These are phyloP conservation scores for Sclerotinia glacialis DNA, from an alignment of 2,329 filamentous ascomycete species.

Conservation along the genomic window DNA sequence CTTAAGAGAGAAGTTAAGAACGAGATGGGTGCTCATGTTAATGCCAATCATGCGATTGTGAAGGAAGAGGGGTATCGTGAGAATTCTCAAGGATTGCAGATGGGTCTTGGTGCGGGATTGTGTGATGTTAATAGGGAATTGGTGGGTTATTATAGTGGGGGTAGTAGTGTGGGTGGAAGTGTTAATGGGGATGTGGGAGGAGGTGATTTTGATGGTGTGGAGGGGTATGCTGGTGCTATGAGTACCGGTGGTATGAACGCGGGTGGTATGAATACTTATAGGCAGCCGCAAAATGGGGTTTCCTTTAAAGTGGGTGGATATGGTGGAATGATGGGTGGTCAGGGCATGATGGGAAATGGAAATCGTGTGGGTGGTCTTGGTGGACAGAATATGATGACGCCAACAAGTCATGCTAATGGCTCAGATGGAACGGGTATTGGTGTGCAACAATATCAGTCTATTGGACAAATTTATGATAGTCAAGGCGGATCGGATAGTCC, in stretches of 20 bases:
- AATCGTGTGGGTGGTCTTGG: neutral
- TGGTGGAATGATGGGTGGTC: neutral
- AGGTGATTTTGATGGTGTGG: slow-evolving; percentile 1
- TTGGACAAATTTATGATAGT: slow-evolving; percentile 13
- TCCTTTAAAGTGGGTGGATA: neutral
- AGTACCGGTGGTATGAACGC: neutral
- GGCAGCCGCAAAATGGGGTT: neutral
- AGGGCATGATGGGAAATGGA: slow-evolving; percentile 3
- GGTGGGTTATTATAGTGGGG: neutral
- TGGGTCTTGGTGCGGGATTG: neutral
- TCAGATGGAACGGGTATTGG: neutral
- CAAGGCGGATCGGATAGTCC: slow-evolving; percentile 28
- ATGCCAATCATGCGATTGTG: neutral
- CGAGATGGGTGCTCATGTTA: neutral
- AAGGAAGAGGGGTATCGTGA: neutral
- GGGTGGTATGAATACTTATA: neutral
- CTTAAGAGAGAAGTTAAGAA: slow-evolving; percentile 4
- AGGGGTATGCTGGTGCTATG: neutral
- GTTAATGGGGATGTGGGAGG: neutral
- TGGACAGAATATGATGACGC: neutral
- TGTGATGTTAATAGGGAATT: slow-evolving; percentile 12
- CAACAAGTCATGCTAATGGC: neutral
- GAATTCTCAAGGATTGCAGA: neutral
- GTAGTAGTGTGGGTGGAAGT: neutral
- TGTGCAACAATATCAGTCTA: neutral